Evolutionary conservation across 176 grass and related monocot species (phyloP), one percentile per base, ranked within the genome.

Genomic region (Saccharum officinarum): DNA sequence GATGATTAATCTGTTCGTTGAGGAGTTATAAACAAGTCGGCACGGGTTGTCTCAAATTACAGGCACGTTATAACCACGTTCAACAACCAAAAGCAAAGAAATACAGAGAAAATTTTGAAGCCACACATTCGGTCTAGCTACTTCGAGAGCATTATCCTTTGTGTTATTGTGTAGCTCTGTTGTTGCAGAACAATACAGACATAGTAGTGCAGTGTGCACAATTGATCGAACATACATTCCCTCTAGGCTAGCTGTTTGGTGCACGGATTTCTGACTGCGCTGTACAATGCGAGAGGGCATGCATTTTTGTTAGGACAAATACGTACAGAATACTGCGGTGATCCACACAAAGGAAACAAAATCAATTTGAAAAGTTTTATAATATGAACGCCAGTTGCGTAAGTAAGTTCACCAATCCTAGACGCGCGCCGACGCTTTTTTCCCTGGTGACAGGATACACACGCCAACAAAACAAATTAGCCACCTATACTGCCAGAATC

Each of bases 31-130:
- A 40, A 59, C 77, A 75, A 67, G 38, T 57, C 10, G 70, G 61
- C 63, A 52, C 3, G 16, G 68, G 63, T 50, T 25, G 63, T 71
- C 16, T 52, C 78, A 70, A 64, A 82, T 45, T 42, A 54, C 54
- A 71, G 33, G 26, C 88, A 90, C 88, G 83, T 90, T 86, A 77
- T 65, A 86, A 28, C 71, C 88, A 90, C 83, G 71, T 82, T 60
- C 83, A 86, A 71, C 83, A 71, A 82, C 78, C 78, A 42, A 34
- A 63, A 3, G 50, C 36, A 85, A 71, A 82, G 1, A 85, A 89
- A 38, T n/a, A 8, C 0, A 33, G 17, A 71, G 71, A 77, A 71
- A 65, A 16, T 6, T 55, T 46, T 1, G 64, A 69, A 64, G 71
- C 78, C 83, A 55, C 67, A 82, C 26, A 20, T 82, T 25, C 76